A percentile compares a stretch with the other conserved stretches of the same genome.
Evolutionary conservation across 2,329 filamentous ascomycete species (phyloP).

Genomic region (Nigrograna mackinnonii): DNA sequence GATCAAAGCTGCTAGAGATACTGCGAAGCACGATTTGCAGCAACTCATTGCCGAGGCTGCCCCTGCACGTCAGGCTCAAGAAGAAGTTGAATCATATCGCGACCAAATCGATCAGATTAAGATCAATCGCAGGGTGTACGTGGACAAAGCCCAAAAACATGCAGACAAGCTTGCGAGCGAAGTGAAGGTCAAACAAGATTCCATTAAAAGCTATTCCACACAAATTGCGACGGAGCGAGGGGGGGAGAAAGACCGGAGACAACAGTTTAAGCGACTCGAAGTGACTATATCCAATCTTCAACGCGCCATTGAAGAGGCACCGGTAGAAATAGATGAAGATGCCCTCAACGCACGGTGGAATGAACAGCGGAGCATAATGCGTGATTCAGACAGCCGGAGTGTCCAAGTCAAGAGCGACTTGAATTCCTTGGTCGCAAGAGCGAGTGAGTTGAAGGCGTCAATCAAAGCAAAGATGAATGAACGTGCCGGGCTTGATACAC

Average conservation of each 20-base stretch:
- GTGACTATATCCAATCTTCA: conserved; percentile 65
- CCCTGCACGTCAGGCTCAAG: conserved; percentile 71
- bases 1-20: conserved; percentile 60
- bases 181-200: conserved; percentile 37
- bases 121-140: conserved; percentile 55
- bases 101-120: conserved; percentile 60
- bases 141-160: conserved; percentile 59
- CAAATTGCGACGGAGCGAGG: conserved; percentile 43
- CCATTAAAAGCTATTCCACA: conserved; percentile 48
- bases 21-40: conserved; percentile 60
- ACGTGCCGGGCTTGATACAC: conserved; percentile 26
- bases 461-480: conserved; percentile 34
- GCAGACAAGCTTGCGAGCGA: conserved; percentile 48
- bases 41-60: conserved; percentile 64
- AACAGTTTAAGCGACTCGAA: conserved; percentile 33
- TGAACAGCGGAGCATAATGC: conserved; percentile 54
- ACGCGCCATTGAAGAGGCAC: conserved; percentile 63
- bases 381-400: conserved; percentile 53
- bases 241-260: conserved; percentile 44
- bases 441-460: conserved; percentile 5
- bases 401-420: conserved; percentile 47
- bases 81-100: conserved; percentile 70
- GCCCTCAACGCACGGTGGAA: conserved; percentile 74
- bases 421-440: conserved; percentile 15
- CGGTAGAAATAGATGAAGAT: conserved; percentile 68